These are phyloP conservation scores for Huntiella abstrusa DNA, from an alignment of 2,329 filamentous ascomycete species.

Conservation along the genomic window DNA sequence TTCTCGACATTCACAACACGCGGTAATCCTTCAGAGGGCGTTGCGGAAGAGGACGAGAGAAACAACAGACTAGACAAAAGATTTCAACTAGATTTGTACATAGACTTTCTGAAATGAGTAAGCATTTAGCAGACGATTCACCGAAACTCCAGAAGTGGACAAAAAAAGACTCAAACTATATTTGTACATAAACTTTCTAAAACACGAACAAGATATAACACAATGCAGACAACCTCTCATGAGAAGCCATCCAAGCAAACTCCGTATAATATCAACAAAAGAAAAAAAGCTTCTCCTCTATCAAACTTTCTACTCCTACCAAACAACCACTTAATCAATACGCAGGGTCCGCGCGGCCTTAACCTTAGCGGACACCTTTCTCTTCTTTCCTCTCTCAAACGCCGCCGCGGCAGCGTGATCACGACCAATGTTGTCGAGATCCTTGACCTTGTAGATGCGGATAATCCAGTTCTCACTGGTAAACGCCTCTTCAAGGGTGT, in stretches of 20 bases:
- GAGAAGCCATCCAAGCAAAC: not conserved
- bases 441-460: slow-evolving; percentile 98
- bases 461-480: slow-evolving; percentile 99
- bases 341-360: slow-evolving; percentile 51
- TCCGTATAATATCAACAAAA: slow-evolving; percentile 4
- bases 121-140: not conserved
- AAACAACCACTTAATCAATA: slow-evolving; percentile 37
- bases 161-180: slow-evolving; percentile 4
- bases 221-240: not conserved
- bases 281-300: slow-evolving; percentile 1
- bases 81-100: slow-evolving; percentile 6
- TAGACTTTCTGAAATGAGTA: slow-evolving; percentile 1
- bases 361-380: slow-evolving; percentile 50
- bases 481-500: slow-evolving; percentile 87
- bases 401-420: slow-evolving; percentile 54
- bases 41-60: too few relatives aligned
- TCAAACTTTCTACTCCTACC: not conserved
- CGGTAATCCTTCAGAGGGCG: slow-evolving; percentile 19
- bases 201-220: not conserved
- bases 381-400: slow-evolving; percentile 67
- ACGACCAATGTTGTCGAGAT: slow-evolving; percentile 85
- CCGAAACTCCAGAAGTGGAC: not conserved
- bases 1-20: slow-evolving; percentile 71
- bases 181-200: slow-evolving; percentile 10
- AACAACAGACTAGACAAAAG: too few relatives aligned